Evolutionary conservation across 176 grass and related monocot genomes (phyloP), one percentile per base, ranked within the genome.

Genomic region (Bromus sterilis): DNA sequence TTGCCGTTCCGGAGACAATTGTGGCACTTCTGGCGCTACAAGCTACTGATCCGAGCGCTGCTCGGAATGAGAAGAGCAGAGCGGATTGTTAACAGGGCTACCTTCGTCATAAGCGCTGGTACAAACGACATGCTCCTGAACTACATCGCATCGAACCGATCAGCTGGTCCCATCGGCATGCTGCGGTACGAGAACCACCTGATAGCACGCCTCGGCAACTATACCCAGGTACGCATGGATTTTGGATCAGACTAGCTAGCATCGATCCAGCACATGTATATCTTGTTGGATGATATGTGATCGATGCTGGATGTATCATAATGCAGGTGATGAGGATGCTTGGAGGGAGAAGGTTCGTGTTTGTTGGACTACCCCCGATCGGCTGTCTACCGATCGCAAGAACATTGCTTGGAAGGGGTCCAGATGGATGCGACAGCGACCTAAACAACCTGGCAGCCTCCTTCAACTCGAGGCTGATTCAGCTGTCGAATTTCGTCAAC

Each of bases 301-400:
- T 49, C 7, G 10, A 26, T 15, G n/a, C 14, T 69, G 36, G 12
- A 69, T 42, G n/a, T 30, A 15, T 1, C 14, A 30, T 20, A 20
- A 49, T 73, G 70, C 41, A 91, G 92, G 84, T 80, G 24, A 91
- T 94, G 92, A 78, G 80, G 44, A 81, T 61, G 62, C 80, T 94
- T 25, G 92, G 92, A 34, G 92, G 71, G 23, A 94, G 80, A 75
- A 86, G 76, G 46, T 94, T 94, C 40, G 12, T 89, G 16, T 73
- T 94, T 1, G 86, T 85, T 14, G 89, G 92, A 9, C 70, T 91
- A 30, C 92, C 92, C 28, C 89, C 92, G 8, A 59, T 87, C 7
- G 92, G 92, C 1, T 94, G 92, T 32, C 67, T 94, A 8, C 92
- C 92, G 0, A 84, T 94, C 33, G 80, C 80, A 7, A 86, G 86